A percentile compares a stretch with the other conserved stretches of the same genome.
phyloP scores from a whole-genome alignment of 1,284 basidiomycete genomes.

The Acaromyces ingoldii region DNA sequence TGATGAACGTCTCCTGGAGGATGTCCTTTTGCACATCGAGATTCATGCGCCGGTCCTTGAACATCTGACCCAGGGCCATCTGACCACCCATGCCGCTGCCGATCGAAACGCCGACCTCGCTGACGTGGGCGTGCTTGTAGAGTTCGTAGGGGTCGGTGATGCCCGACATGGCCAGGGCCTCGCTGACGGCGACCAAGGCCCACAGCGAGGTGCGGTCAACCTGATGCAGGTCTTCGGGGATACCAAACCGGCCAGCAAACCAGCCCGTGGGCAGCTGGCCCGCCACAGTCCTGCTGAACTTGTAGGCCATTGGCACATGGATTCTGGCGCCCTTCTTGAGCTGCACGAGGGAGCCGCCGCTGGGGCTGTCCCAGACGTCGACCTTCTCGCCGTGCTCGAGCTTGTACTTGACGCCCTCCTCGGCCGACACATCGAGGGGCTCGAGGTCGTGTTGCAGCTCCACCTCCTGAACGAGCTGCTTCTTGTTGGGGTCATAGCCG shows the following conservation, averaged over 20 bases:
- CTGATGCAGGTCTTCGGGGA: constrained; percentile 95
- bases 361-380: constrained; percentile 82
- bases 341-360: constrained; percentile 82
- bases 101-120: constrained; percentile 63
- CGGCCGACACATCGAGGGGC: constrained; percentile 83
- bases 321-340: constrained; percentile 97
- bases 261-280: constrained; percentile 97
- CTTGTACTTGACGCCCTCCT: constrained; percentile 92
- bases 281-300: constrained; percentile 87
- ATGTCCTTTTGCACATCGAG: constrained; percentile 97
- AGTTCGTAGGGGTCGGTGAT: constrained; percentile 85
- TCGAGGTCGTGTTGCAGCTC: constrained; percentile 95
- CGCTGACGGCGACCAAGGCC: constrained; percentile 90
- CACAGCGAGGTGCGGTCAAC: constrained; percentile 91
- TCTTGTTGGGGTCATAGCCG: constrained; percentile 94
- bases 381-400: constrained; percentile 93
- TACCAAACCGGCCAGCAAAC: constrained; percentile 90
- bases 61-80: constrained; percentile 63
- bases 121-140: constrained; percentile 83
- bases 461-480: constrained; percentile 93
- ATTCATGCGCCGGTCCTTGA: constrained; percentile 95
- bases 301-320: constrained; percentile 88
- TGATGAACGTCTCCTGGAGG: constrained; percentile 76
- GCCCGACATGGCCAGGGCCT: constrained; percentile 90
- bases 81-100: constrained; percentile 93